Conservation (phyloP, 2,329 filamentous ascomycete genomes). For the Diaporthe vexans region DNA sequence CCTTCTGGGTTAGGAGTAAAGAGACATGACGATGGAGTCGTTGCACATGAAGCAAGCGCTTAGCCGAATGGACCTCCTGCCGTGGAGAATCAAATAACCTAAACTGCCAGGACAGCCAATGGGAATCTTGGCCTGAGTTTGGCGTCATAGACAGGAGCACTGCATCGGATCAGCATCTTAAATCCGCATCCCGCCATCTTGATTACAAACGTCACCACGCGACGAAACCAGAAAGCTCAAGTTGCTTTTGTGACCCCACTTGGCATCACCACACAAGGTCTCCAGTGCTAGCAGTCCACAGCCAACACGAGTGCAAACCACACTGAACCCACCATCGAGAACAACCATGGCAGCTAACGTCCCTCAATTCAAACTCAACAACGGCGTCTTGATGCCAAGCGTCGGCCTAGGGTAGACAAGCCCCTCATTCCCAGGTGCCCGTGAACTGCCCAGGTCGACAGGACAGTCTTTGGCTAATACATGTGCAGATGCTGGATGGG, state of each 20-base stretch:
- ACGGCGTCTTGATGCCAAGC: conserved; percentile 37
- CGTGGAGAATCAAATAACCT: neutral
- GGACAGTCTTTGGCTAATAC: conserved; percentile 3
- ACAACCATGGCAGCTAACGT: conserved; percentile 34
- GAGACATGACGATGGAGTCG: neutral
- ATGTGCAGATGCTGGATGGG: conserved; percentile 39
- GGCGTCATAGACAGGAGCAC: conserved; percentile 17
- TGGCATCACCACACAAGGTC: neutral
- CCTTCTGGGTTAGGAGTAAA: neutral
- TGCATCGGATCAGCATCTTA: conserved; percentile 9
- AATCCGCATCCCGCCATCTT: conserved; percentile 1
- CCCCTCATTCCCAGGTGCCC: too few relatives aligned
- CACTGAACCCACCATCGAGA: neutral
- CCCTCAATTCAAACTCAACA: conserved; percentile 38
- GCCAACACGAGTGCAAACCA: neutral
- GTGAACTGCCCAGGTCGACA: neutral
- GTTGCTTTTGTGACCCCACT: neutral
- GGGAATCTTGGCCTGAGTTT: neutral
- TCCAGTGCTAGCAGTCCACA: neutral
- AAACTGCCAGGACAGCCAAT: neutral
- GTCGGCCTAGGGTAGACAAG: conserved; percentile 37
- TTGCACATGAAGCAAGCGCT: neutral
- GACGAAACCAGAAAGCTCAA: neutral
- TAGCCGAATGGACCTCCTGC: neutral
- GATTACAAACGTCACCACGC: neutral